Conservation (phyloP, 148 eudicot species). For the Persicaria maculosa region DNA sequence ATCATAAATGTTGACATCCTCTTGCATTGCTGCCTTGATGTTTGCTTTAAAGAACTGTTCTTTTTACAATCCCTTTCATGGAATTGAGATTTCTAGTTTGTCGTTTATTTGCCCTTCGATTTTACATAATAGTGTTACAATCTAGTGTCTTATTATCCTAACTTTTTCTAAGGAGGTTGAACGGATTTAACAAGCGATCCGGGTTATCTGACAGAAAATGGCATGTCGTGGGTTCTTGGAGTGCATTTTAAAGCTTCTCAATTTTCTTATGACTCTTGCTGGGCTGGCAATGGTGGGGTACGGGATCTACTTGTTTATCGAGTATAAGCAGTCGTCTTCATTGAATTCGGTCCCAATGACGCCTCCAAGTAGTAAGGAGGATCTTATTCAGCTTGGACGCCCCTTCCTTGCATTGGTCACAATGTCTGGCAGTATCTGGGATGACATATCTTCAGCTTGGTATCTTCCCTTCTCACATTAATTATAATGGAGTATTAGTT, state of each 20-base stretch:
- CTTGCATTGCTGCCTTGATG: neutral
- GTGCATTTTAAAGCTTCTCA: constrained; percentile 72
- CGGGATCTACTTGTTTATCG: constrained; percentile 87
- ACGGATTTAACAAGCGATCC: neutral
- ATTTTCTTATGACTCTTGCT: constrained; percentile 63
- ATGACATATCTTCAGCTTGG: constrained; percentile 84
- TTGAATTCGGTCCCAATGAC: constrained; percentile 20
- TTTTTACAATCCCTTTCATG: neutral
- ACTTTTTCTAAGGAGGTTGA: neutral
- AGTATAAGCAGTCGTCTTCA: constrained; percentile 39
- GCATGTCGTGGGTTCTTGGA: constrained; percentile 83
- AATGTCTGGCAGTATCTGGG: constrained; percentile 47
- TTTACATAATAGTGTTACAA: neutral
- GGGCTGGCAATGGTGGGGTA: constrained; percentile 87
- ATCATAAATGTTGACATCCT: neutral
- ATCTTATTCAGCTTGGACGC: constrained; percentile 63
- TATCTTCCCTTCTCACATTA: constrained; percentile 21
- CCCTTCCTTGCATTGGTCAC: constrained; percentile 70
- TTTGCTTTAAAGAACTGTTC: neutral
- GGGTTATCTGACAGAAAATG: constrained; percentile 26
- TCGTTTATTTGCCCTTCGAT: neutral
- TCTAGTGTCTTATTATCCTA: too few relatives aligned
- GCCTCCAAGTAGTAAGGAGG: constrained; percentile 33
- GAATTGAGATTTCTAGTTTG: neutral
- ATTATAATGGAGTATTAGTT: neutral